These are phyloP conservation scores for Linum usitatissimum DNA, from an alignment of 345 rosid species.

Conservation along the genomic window DNA sequence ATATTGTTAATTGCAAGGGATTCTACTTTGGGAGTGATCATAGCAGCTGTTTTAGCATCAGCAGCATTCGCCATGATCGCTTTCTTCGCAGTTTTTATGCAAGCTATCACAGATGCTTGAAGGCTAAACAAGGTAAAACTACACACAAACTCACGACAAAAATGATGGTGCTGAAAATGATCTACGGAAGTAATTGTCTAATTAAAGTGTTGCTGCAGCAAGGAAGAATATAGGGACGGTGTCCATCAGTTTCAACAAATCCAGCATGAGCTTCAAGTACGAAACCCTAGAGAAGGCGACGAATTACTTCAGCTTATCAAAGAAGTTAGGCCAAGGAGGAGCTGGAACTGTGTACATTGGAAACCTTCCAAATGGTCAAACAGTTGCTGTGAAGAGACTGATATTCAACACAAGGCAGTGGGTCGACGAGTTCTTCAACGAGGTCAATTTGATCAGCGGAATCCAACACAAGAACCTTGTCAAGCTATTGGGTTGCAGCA, in stretches of 20 bases:
- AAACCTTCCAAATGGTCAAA: conserved; percentile 28
- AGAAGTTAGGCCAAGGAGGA: conserved; percentile 48
- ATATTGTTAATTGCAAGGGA: conserved; percentile 12
- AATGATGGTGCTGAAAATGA: no score
- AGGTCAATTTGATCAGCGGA: conserved; percentile 41
- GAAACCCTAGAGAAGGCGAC: conserved; percentile 49
- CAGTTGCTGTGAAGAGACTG: conserved; percentile 42
- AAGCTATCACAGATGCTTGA: conserved; percentile 16
- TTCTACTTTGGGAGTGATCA: conserved; percentile 15
- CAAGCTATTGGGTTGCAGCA: conserved; percentile 46
- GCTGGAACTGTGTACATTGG: conserved; percentile 40
- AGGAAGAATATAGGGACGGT: conserved; percentile 17
- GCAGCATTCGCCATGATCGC: conserved; percentile 27
- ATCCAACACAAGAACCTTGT: conserved; percentile 49
- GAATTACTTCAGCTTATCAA: conserved; percentile 27
- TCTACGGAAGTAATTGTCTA: background rate
- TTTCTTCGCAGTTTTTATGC: conserved; percentile 25
- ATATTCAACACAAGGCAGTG: conserved; percentile 44
- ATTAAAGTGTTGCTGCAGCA: conserved; percentile 9
- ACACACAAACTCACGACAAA: no score
- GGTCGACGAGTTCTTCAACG: conserved; percentile 50
- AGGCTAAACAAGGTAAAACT: conserved; percentile 28
- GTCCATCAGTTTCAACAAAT: conserved; percentile 18
- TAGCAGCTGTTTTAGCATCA: conserved; percentile 24
- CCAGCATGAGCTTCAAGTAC: conserved; percentile 29